These are phyloP conservation scores for Camellia lanceoleosa DNA, from an alignment of 148 eudicot genomes.

Conservation along the genomic window DNA sequence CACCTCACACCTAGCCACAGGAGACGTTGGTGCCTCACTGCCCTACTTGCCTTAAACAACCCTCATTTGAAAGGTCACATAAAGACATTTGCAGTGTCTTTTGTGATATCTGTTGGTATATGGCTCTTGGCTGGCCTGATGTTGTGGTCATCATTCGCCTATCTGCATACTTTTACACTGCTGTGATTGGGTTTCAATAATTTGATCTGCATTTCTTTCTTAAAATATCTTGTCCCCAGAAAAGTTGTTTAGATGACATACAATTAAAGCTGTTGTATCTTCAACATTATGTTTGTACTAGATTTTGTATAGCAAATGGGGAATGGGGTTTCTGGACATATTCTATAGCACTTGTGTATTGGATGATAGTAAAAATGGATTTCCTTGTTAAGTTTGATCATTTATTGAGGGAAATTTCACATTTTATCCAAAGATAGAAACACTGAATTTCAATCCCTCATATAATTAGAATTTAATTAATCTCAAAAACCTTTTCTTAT, in stretches of 20 bases:
- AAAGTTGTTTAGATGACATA: too few species aligned
- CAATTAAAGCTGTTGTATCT: too few species aligned
- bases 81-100: background rate
- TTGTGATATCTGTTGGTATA: too few species aligned
- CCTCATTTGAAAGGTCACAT: background rate
- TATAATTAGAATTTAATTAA: too few species aligned
- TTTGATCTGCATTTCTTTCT: background rate
- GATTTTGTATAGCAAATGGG: too few species aligned
- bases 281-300: too few species aligned
- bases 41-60: background rate
- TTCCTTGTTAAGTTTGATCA: background rate
- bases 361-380: background rate
- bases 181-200: too few species aligned
- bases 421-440: background rate
- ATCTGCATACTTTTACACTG: background rate
- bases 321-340: background rate
- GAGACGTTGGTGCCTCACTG: too few species aligned
- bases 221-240: too few species aligned
- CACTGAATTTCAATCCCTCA: background rate
- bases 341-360: background rate
- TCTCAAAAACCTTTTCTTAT: too few species aligned
- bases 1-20: too few species aligned
- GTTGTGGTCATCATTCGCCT: background rate
- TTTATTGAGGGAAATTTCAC: background rate
- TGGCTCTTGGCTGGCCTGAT: background rate